Evolutionary conservation across 1,139 yeast genomes (phyloP).

Genomic region (Hansenula sp.): DNA sequence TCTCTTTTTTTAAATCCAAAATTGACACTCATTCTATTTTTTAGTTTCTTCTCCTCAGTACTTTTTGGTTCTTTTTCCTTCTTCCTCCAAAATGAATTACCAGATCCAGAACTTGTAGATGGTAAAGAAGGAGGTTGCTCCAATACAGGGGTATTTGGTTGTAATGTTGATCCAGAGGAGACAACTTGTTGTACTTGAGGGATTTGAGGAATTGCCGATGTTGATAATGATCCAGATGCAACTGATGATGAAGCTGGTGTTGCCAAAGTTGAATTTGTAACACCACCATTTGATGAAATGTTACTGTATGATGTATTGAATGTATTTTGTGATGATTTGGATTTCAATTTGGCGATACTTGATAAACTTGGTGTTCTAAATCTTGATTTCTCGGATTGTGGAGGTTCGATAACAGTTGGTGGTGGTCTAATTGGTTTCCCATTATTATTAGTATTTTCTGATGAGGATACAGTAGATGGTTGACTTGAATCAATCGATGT

Average conservation of each 20-base stretch:
- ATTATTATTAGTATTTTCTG: background rate
- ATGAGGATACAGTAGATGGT: constrained; percentile 1
- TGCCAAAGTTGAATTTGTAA: background rate
- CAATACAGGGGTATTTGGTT: background rate
- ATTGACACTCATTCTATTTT: constrained; percentile 3
- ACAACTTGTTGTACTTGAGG: background rate
- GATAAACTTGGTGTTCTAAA: constrained; percentile 3
- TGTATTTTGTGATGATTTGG: background rate
- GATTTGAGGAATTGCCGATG: background rate
- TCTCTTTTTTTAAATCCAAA: constrained; percentile 6
- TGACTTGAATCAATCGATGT: background rate
- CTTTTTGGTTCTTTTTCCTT: background rate
- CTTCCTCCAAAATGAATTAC: constrained; percentile 1
- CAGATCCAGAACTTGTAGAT: background rate
- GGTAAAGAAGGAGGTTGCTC: background rate
- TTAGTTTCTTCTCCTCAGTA: background rate
- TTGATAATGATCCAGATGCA: background rate
- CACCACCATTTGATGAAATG: background rate
- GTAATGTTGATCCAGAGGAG: background rate
- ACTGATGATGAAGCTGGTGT: background rate
- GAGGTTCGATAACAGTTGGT: background rate
- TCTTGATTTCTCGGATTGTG: background rate
- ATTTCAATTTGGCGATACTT: background rate
- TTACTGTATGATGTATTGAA: background rate
- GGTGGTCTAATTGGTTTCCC: background rate